Base-by-base conservation (phyloP, 2,329 filamentous ascomycete genomes). In the Calonectria naviculata region DNA sequence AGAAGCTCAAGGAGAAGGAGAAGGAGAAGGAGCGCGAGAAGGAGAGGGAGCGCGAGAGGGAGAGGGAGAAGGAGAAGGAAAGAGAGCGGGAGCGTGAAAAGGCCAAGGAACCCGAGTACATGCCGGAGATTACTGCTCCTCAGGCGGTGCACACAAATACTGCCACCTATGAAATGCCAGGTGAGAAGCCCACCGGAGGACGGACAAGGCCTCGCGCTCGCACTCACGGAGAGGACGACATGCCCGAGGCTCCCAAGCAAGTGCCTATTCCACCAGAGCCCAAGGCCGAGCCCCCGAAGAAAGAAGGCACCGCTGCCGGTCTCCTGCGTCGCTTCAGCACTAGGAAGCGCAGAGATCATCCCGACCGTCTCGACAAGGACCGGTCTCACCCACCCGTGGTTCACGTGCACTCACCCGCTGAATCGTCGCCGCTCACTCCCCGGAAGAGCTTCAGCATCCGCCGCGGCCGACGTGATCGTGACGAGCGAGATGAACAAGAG, bases 141-240 rank as follows among this genome's bases (percentile, higher is more conserved):
- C 93, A 94, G 77, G 93, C 94, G 68, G 97, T 95, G 12, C 92
- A 98, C 82, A 98, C 95, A 19, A 98, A 98, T 78, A 88, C 93
- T 28, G 90, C 92, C 3, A 86, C 93, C 2, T 97, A 97, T 80
- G 95, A 98, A 81, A 93, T 98, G 89, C 92, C 94, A 0, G 95
- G 95, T 21, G 95, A 98, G 83, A 95, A 92, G 80, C 92, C 94
- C 13, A 97, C 94, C 1, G 94, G 95, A 49, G 94, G 94, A 52
- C 89, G 96, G 71, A 93, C 94, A 38, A 89, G 97, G 61, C 95
- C 95, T 9, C 90, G 97, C 60, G 95, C 97, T 41, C 90, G 97
- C 74, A 98, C 97, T 0, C 96, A 98, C 79, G 97, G 96, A 19
- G 97, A 98, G 82, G 96, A 98, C 73, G 97, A 99, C 69, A 89